A percentile compares a stretch with the other conserved stretches of the same genome.
phyloP scores from a whole-genome alignment of 1,284 basidiomycete genomes.

The Phellopilus nigrolimitatus region DNA sequence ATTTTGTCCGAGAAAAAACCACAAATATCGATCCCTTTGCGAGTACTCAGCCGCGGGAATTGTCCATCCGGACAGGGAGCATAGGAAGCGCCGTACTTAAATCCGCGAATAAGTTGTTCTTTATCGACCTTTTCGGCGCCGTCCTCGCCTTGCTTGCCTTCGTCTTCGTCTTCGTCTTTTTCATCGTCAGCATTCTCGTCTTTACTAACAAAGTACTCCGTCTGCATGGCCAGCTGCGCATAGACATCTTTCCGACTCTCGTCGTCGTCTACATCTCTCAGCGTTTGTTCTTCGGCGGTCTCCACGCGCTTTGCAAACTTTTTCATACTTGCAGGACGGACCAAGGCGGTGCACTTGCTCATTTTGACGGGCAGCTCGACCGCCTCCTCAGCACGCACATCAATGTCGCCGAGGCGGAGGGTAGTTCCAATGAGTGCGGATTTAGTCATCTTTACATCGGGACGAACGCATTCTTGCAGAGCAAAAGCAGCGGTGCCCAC shows the following conservation, averaged over 20 bases:
- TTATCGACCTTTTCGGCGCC: constrained; percentile 55
- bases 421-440: constrained; percentile 60
- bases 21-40: constrained; percentile 83
- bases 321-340: constrained; percentile 75
- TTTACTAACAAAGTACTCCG: constrained; percentile 52
- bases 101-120: constrained; percentile 76
- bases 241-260: constrained; percentile 38
- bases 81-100: constrained; percentile 90
- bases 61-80: constrained; percentile 79
- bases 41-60: constrained; percentile 67
- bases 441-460: constrained; percentile 64
- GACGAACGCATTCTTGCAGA: constrained; percentile 61
- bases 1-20: constrained; percentile 72
- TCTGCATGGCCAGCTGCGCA: constrained; percentile 51
- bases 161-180: constrained; percentile 27
- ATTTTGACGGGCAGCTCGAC: constrained; percentile 74
- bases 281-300: constrained; percentile 22
- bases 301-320: constrained; percentile 56
- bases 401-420: constrained; percentile 73
- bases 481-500: constrained; percentile 72
- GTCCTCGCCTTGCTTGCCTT: constrained; percentile 29
- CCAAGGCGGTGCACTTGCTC: constrained; percentile 79
- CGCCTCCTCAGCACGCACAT: constrained; percentile 59
- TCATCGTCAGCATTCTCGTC: constrained; percentile 29
- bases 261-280: constrained; percentile 25